Percentiles rank a stretch among this genome's conserved stretches.
Conservation (phyloP, 768 basidiomycete species). For the Tylopilus plumbeoviolaceoides region DNA sequence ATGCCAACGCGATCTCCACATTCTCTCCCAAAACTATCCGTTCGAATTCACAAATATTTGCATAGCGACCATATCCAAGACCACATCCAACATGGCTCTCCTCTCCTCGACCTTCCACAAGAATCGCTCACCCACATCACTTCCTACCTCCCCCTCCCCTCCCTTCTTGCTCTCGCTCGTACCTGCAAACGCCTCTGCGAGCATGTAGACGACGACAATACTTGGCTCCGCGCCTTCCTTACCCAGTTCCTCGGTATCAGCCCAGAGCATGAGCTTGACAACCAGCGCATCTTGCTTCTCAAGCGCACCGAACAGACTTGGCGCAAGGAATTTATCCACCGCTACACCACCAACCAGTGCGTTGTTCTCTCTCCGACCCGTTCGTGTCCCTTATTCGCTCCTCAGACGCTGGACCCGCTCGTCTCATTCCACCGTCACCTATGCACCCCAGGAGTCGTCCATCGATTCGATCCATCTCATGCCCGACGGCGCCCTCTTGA, state of each 20-base stretch:
- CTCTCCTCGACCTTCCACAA: slow-evolving; percentile 50
- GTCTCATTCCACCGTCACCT: slow-evolving; percentile 53
- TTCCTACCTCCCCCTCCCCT: slow-evolving; percentile 61
- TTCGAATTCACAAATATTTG: slow-evolving; percentile 25
- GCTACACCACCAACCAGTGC: slow-evolving; percentile 54
- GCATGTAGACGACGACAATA: slow-evolving; percentile 74
- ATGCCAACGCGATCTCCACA: slow-evolving; percentile 60
- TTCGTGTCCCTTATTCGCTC: background rate
- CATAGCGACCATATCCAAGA: slow-evolving; percentile 16
- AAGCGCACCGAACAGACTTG: slow-evolving; percentile 57
- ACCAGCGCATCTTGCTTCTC: slow-evolving; percentile 46
- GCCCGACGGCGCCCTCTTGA: slow-evolving; percentile 50
- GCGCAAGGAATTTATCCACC: slow-evolving; percentile 64
- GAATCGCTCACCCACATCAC: slow-evolving; percentile 79
- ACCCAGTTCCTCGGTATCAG: slow-evolving; percentile 61
- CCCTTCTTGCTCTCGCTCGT: slow-evolving; percentile 53
- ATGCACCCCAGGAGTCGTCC: slow-evolving; percentile 57
- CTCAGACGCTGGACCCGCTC: slow-evolving; percentile 69
- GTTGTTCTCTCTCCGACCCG: slow-evolving; percentile 4
- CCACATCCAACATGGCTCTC: slow-evolving; percentile 48
- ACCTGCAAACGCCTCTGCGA: slow-evolving; percentile 50
- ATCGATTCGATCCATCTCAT: slow-evolving; percentile 61
- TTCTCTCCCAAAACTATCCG: slow-evolving; percentile 36
- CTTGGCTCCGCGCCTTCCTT: slow-evolving; percentile 74
- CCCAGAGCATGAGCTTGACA: slow-evolving; percentile 56